These are phyloP conservation scores for Herpetomonas tarakana DNA, from an alignment of 208 protist genomes.

Conservation along the genomic window DNA sequence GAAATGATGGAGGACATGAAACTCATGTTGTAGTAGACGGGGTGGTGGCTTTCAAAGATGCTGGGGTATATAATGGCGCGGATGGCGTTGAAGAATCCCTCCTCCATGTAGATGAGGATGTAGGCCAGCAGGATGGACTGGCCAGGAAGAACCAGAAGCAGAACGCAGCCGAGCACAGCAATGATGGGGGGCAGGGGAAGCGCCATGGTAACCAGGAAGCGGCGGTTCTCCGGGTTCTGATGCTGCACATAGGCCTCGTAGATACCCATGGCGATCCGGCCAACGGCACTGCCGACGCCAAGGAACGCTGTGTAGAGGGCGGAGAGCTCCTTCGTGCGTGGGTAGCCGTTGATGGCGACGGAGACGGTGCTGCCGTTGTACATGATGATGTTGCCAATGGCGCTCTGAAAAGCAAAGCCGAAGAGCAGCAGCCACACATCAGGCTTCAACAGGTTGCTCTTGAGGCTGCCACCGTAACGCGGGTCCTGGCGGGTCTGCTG, in stretches of 20 bases:
- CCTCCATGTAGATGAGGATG: conserved; percentile 25
- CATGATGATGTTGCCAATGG: conserved; percentile 27
- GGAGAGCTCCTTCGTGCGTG: conserved; percentile 20
- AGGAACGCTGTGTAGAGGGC: conserved; percentile 36
- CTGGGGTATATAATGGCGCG: conserved; percentile 19
- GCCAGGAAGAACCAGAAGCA: conserved; percentile 17
- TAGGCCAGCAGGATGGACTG: conserved; percentile 16
- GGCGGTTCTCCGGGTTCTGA: conserved; percentile 8
- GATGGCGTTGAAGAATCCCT: conserved; percentile 19
- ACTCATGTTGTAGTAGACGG: conserved; percentile 24
- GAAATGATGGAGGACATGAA: conserved; percentile 16
- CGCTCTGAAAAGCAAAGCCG: conserved; percentile 22
- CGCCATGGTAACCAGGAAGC: conserved; percentile 13
- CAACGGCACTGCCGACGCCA: conserved; percentile 26
- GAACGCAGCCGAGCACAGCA: conserved; percentile 14
- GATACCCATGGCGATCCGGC: conserved; percentile 23
- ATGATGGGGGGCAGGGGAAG: conserved; percentile 16
- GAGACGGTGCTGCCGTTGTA: conserved; percentile 33
- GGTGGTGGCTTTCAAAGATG: conserved; percentile 16
- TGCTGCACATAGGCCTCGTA: conserved; percentile 22
- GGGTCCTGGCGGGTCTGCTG: conserved; percentile 11
- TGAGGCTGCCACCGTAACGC: conserved; percentile 13
- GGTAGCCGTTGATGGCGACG: conserved; percentile 19
- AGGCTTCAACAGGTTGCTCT: conserved; percentile 14
- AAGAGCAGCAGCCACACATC: conserved; percentile 26